These are phyloP conservation scores for Neurospora discreta DNA, from an alignment of 495 filamentous ascomycete species.

Conservation along the genomic window DNA sequence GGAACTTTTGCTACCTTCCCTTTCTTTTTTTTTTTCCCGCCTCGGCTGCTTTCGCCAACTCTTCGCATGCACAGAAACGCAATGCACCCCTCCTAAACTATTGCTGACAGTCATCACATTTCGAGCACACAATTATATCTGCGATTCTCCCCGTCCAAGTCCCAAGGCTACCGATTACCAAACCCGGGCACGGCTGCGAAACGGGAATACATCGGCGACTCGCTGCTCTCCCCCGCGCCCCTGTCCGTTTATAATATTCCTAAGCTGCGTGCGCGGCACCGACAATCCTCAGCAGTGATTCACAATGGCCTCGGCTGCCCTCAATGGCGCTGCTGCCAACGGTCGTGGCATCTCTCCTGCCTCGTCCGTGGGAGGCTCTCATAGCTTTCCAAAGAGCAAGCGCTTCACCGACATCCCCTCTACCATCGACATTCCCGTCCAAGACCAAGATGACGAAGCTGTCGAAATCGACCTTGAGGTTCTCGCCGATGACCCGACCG, in stretches of 20 bases:
- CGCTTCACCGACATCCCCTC: slow-evolving; percentile 83
- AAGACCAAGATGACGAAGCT: slow-evolving; percentile 64
- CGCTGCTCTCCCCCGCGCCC: not conserved
- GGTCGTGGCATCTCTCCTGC: slow-evolving; percentile 7
- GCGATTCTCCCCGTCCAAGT: not conserved
- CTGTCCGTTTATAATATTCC: slow-evolving; percentile 1
- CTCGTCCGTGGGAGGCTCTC: slow-evolving; percentile 13
- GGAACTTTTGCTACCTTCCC: not conserved
- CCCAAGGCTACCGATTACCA: not conserved
- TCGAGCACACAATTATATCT: not conserved
- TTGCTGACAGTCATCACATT: not conserved
- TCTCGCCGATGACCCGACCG: slow-evolving; percentile 87
- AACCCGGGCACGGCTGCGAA: not conserved
- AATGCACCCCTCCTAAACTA: not conserved
- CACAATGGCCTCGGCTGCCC: slow-evolving; percentile 20
- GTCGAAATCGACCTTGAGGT: slow-evolving; percentile 89
- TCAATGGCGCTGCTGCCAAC: slow-evolving; percentile 11
- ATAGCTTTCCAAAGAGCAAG: slow-evolving; percentile 25
- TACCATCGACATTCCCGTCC: slow-evolving; percentile 83
- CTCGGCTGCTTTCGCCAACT: not conserved
- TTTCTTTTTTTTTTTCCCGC: not conserved
- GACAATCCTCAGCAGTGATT: not conserved
- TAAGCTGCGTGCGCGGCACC: not conserved
- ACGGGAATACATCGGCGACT: not conserved
- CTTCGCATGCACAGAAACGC: not conserved